Conservation (phyloP, 768 basidiomycete species). For the Termitomyces sp. region DNA sequence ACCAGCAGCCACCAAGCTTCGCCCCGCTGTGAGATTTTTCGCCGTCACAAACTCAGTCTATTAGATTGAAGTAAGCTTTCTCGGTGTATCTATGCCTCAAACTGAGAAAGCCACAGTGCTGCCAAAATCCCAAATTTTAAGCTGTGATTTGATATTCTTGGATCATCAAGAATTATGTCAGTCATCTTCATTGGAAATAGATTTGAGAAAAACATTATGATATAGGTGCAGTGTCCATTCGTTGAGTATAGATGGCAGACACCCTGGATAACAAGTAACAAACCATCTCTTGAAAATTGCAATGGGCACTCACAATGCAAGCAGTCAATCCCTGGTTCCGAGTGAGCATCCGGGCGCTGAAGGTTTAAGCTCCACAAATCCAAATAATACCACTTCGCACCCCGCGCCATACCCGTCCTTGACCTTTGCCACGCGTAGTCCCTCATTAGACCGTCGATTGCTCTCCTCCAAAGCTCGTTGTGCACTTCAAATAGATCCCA, state of each 20-base stretch:
- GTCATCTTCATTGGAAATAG: conserved; percentile 4
- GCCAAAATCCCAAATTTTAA: not conserved
- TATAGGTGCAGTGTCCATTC: conserved; percentile 22
- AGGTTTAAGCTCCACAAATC: conserved; percentile 22
- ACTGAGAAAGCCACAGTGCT: not conserved
- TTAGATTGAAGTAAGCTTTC: not conserved
- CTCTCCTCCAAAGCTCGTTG: conserved; percentile 17
- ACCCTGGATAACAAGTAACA: conserved; percentile 11
- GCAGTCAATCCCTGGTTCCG: conserved; percentile 22
- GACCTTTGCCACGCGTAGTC: conserved; percentile 13
- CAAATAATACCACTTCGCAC: conserved; percentile 21
- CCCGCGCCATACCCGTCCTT: conserved; percentile 3
- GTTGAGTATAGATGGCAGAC: conserved; percentile 18
- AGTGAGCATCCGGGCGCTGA: conserved; percentile 24
- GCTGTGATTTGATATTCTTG: not conserved
- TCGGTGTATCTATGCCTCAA: not conserved
- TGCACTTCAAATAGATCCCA: conserved; percentile 23
- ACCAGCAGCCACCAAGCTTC: too few species aligned
- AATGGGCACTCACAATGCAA: conserved; percentile 20
- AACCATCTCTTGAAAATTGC: not conserved
- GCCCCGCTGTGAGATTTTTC: too few species aligned
- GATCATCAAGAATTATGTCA: not conserved
- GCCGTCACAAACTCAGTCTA: not conserved
- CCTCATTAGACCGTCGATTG: conserved; percentile 13
- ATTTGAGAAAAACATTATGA: conserved; percentile 15